Base-by-base conservation (phyloP, 176 grass and related monocot genomes). In the Metroxylon sagu region DNA sequence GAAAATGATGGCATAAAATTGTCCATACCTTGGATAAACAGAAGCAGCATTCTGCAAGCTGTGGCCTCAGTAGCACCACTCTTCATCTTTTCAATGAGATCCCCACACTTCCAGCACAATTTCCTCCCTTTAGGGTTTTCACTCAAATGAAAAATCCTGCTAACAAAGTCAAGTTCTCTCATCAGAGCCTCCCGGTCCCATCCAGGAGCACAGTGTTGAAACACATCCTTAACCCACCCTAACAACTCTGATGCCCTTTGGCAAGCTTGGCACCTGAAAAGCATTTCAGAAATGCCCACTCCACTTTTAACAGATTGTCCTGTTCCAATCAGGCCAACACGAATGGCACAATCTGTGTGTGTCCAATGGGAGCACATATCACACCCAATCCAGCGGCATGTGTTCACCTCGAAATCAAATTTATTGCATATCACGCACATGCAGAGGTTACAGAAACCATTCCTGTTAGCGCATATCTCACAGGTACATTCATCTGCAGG, bases 391-490 rank as follows among this genome's bases (percentile, higher is more conserved):
- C 92, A 91, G 12, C 80, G 77, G 56, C 87, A 97, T 26, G 87
- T 90, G 53, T 97, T 91, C 19, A 88, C 80, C 29, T 97, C 83
- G 52, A 91, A 97, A 70, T 97, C 92, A 64, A 88, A 97, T 60
- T 85, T 83, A 21, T 62, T 77, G 71, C 83, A 87, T 39, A 95
- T 74, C 50, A 97, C 84, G n/a, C 92, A 97, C 92, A 91, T 91
- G 52, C 92, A 97, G 25, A 88, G 74, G 26, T 83, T 91, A 73
- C 92, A 91, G 43, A 97, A 97, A 2, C 92, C 87, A 1, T 60
- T 91, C 75, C 83, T 85, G 16, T 5, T 65, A 19, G 54, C 69
- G 57, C 87, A 97, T 29, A 77, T 73, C 27, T 70, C 72, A 16
- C 92, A 97, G 28, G 48, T 80, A 30, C 92, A 91, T 6, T 83